Percentiles rank a stretch among this genome's conserved stretches.
phyloP scores from a whole-genome alignment of 2,329 filamentous ascomycete genomes.

The Arthrobotrys conoides region DNA sequence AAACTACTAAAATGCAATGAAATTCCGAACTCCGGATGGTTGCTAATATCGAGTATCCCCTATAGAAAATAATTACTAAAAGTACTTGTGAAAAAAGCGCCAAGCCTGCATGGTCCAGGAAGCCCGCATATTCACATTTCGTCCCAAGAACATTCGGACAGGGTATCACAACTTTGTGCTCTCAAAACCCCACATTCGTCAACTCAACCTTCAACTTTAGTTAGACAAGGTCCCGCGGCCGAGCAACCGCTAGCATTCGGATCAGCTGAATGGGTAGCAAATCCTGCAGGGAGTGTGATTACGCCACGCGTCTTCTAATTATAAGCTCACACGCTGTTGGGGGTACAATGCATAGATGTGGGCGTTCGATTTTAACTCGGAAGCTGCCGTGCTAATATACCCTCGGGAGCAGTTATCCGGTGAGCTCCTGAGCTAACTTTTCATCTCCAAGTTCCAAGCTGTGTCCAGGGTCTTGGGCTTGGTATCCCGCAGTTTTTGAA shows the following conservation, averaged over 20 bases:
- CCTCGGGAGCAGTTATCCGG: slow-evolving; percentile 26
- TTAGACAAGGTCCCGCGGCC: slow-evolving; percentile 13
- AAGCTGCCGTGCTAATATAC: slow-evolving; percentile 19
- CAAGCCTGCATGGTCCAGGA: slow-evolving; percentile 16
- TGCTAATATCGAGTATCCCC: background rate
- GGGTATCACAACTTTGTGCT: slow-evolving; percentile 12
- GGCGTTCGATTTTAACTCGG: slow-evolving; percentile 19
- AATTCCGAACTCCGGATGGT: slow-evolving; percentile 8
- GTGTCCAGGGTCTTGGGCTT: slow-evolving; percentile 15
- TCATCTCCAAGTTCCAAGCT: slow-evolving; percentile 21
- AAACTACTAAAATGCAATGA: slow-evolving; percentile 16
- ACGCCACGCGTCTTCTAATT: slow-evolving; percentile 32
- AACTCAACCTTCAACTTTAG: background rate
- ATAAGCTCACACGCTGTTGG: slow-evolving; percentile 17
- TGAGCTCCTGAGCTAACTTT: slow-evolving; percentile 24
- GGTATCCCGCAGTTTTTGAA: background rate
- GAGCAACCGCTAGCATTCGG: slow-evolving; percentile 2
- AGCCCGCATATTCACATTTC: slow-evolving; percentile 12
- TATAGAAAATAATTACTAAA: slow-evolving; percentile 16
- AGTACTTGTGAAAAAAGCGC: slow-evolving; percentile 11
- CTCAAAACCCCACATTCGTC: slow-evolving; percentile 18
- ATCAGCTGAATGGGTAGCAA: background rate
- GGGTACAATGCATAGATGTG: background rate
- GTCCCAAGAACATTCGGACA: background rate
- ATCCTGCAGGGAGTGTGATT: slow-evolving; percentile 5